These are phyloP conservation scores for Wallacemonas rigidus DNA, from an alignment of 208 protist species.

Conservation along the genomic window DNA sequence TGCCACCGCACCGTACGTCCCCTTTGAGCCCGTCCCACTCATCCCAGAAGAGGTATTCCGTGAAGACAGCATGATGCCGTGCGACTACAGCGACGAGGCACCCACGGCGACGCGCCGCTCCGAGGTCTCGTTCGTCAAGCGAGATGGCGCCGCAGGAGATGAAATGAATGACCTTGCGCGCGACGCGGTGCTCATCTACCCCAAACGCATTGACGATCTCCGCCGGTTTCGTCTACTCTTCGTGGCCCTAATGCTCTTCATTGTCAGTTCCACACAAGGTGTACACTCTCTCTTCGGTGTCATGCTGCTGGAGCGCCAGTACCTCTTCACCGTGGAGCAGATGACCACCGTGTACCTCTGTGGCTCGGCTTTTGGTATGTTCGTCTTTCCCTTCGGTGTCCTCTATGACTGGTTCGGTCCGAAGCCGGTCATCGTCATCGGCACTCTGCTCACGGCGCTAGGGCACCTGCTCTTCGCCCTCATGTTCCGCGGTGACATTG, in stretches of 20 bases:
- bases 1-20: not conserved
- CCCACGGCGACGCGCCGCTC: not conserved
- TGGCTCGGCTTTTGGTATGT: slow-evolving; percentile 28
- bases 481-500: slow-evolving; percentile 41
- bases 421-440: slow-evolving; percentile 24
- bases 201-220: slow-evolving; percentile 34
- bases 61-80: not conserved
- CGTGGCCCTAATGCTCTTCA: slow-evolving; percentile 26
- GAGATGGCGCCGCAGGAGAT: not conserved
- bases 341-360: slow-evolving; percentile 30
- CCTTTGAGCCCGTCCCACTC: slow-evolving; percentile 2
- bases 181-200: slow-evolving; percentile 30
- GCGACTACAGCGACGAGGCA: not conserved
- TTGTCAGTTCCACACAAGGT: slow-evolving; percentile 32
- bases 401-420: slow-evolving; percentile 46
- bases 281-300: slow-evolving; percentile 33
- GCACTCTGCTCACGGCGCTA: slow-evolving; percentile 10
- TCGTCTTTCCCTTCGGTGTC: slow-evolving; percentile 31
- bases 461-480: slow-evolving; percentile 41
- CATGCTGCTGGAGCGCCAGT: slow-evolving; percentile 27
- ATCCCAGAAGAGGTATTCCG: slow-evolving; percentile 1
- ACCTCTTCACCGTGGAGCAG: slow-evolving; percentile 18
- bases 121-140: not conserved
- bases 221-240: slow-evolving; percentile 41
- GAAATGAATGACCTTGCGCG: not conserved